These are phyloP conservation scores for Populus simonii DNA, from an alignment of 345 rosid species.

Conservation along the genomic window DNA sequence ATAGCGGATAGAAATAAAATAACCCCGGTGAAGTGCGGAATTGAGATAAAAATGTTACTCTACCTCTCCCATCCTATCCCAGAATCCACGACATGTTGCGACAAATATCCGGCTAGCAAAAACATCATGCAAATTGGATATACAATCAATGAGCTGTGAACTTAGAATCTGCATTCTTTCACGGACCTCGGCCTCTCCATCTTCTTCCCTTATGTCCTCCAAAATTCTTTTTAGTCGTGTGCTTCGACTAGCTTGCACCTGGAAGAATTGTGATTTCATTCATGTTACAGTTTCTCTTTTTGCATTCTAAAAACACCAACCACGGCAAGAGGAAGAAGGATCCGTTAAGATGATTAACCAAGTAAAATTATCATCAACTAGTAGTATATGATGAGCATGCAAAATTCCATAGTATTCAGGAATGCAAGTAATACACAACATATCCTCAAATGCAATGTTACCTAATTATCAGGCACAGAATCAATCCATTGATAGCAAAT, in stretches of 20 bases:
- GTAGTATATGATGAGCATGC: too few relatives aligned
- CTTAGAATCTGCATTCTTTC: conserved; percentile 80
- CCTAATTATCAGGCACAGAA: too few relatives aligned
- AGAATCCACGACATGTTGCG: conserved; percentile 77
- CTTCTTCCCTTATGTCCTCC: conserved; percentile 87
- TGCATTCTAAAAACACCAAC: not conserved
- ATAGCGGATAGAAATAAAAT: not conserved
- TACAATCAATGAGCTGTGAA: conserved; percentile 64
- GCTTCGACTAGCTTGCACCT: conserved; percentile 72
- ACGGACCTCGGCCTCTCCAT: conserved; percentile 82
- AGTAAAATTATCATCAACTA: too few relatives aligned
- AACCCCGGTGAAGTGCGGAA: not conserved
- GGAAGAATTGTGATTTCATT: conserved; percentile 12
- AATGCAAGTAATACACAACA: too few relatives aligned
- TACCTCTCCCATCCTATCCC: conserved; percentile 98
- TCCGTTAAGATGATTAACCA: too few relatives aligned
- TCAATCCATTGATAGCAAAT: too few relatives aligned
- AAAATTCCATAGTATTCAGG: too few relatives aligned
- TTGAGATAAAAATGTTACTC: not conserved
- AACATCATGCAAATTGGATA: conserved; percentile 73
- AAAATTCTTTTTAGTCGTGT: conserved; percentile 77
- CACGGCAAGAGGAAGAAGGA: too few relatives aligned
- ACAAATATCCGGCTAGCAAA: conserved; percentile 77
- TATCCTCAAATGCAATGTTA: too few relatives aligned
- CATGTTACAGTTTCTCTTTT: not conserved